A percentile compares a stretch with the other conserved stretches of the same genome.
Evolutionary conservation across 352 stramenopile species (phyloP).

Genomic region (Pythium sukuiense): DNA sequence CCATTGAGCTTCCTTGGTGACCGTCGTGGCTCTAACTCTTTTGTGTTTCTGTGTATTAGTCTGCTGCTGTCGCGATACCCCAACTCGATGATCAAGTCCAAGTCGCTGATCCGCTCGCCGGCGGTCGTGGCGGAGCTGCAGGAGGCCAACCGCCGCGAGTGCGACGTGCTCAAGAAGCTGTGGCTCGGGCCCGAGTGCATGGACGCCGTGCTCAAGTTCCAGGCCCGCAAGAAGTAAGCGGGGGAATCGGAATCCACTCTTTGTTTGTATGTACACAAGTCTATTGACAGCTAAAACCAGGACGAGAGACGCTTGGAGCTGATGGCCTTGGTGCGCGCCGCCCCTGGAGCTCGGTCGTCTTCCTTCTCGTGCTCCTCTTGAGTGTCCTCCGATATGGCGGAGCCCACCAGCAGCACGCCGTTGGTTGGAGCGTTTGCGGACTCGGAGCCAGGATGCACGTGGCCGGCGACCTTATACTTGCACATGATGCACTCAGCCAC

Average conservation of each 20-base stretch:
- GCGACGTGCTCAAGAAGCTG: slow-evolving; percentile 68
- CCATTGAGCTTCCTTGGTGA: no score
- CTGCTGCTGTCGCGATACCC: slow-evolving; percentile 65
- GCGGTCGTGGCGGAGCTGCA: slow-evolving; percentile 52
- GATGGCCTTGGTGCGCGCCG: background rate
- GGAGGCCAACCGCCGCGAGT: slow-evolving; percentile 53
- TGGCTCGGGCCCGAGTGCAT: slow-evolving; percentile 74
- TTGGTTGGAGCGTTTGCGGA: background rate
- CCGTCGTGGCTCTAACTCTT: background rate
- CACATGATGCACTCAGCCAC: slow-evolving; percentile 28
- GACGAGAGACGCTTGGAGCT: slow-evolving; percentile 25
- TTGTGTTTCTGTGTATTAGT: slow-evolving; percentile 22
- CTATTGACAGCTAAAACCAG: slow-evolving; percentile 27
- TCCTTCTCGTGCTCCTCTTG: slow-evolving; percentile 8
- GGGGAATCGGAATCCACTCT: background rate
- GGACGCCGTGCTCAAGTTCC: slow-evolving; percentile 78
- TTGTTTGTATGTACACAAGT: background rate
- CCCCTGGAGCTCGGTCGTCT: background rate
- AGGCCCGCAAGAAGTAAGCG: slow-evolving; percentile 52
- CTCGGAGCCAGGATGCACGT: slow-evolving; percentile 21
- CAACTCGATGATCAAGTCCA: slow-evolving; percentile 62
- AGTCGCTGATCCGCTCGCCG: slow-evolving; percentile 56
- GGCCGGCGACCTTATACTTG: slow-evolving; percentile 32
- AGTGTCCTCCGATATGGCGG: background rate
- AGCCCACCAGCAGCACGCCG: background rate